Base-by-base conservation (phyloP, 164 flowering plant genomes). In the Vitis rupestris region DNA sequence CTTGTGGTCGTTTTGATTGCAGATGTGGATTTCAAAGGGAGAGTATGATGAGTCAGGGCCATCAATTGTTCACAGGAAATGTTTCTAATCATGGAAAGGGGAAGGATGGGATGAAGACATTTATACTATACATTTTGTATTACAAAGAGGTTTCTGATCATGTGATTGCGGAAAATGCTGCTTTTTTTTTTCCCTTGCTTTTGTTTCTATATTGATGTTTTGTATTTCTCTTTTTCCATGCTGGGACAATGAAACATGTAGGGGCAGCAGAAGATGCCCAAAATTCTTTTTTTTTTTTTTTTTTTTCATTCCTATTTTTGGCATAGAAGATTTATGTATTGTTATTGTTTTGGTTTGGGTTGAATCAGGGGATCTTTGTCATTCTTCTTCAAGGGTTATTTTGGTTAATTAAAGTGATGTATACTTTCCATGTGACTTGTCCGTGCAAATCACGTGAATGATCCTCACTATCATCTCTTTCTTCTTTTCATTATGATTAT, bases 1-100 rank as follows among this genome's bases (percentile, higher is more conserved):
- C 0, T 23, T 23, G 27, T 23, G 27, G 27, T 31, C 29, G 15
- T 61, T 19, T n/a, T 79, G 64, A 17, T 8, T 73, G 82, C 82
- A 86, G 89, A 84, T 86, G 89, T 86, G 89, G 87, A 86, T 84
- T 67, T 82, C 87, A 47, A 86, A 86, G 77, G 89, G 85, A 7
- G 89, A 86, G 73, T 84, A 86, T 57, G 89, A 85, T 59, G 89
- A 85, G 61, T 82, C 88, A 6, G 87, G 89, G 59, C 89, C 89
- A 67, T 85, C 87, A 19, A 86, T 85, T 62, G 87, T 85, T 64
- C 89, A 85, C 80, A 82, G 89, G 81, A 83, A 86, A 69, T 86
- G 89, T 82, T 86, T 86, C 79, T 86, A 68, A 78, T 59, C 60
- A 55, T 50, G 58, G 17, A 15, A 8, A 62, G n/a, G 15, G 59